phyloP scores from a whole-genome alignment of 805 yeast species.

The Sugiyamaella americana region DNA sequence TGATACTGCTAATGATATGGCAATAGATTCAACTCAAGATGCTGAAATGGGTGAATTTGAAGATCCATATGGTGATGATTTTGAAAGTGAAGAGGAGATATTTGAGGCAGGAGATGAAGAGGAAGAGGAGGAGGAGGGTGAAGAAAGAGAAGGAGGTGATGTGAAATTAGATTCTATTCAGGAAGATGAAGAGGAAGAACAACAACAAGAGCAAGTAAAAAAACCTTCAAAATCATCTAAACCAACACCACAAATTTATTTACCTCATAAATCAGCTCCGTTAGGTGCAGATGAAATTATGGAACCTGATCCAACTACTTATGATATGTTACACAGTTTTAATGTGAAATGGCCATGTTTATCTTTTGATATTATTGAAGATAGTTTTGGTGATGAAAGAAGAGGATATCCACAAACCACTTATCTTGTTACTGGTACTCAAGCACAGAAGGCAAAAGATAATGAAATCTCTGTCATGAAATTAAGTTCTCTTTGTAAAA shows the following conservation, averaged over 20 bases:
- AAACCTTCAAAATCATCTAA: conserved; percentile 29
- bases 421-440: conserved; percentile 87
- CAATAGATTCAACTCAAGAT: conserved; percentile 4
- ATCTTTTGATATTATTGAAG: conserved; percentile 85
- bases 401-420: conserved; percentile 83
- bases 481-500: conserved; percentile 73
- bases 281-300: conserved; percentile 92
- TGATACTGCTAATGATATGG: conserved; percentile 34
- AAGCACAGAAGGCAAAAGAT: conserved; percentile 79
- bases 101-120: conserved; percentile 82
- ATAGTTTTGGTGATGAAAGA: conserved; percentile 79
- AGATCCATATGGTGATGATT: conserved; percentile 70
- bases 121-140: conserved; percentile 69
- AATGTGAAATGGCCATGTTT: conserved; percentile 96
- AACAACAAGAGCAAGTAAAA: too few relatives aligned
- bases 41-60: conserved; percentile 48
- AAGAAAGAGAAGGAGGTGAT: conserved; percentile 2
- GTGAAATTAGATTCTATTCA: conserved; percentile 24
- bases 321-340: conserved; percentile 92
- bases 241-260: conserved; percentile 44
- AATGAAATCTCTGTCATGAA: conserved; percentile 84
- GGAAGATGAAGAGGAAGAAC: conserved; percentile 28
- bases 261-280: conserved; percentile 85
- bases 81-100: conserved; percentile 75
- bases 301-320: conserved; percentile 94